Evolutionary conservation across 2,329 filamentous ascomycete species (phyloP), one percentile per base, ranked within the genome.

Genomic region (Cercospora canescens): DNA sequence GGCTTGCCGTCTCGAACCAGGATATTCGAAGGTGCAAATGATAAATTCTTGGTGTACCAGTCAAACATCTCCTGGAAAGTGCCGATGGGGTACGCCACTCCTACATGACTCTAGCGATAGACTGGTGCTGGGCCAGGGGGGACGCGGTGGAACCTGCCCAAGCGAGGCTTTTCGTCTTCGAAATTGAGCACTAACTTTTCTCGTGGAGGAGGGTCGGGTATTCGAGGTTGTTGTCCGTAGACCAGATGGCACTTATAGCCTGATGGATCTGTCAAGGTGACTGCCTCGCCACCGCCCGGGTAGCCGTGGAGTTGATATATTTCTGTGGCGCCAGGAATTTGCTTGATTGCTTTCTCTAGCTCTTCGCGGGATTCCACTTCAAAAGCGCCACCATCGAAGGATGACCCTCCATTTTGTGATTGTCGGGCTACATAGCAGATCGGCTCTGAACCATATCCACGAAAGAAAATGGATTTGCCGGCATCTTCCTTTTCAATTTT

Each of bases 111-210:
- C 39, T 18, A 45, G 39, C 39, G 39, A 21, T 21, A 45, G n/a
- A 85, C 80, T 0, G 81, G 81, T 0, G 83, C 82, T 1, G 83
- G 82, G 5, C 83, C 82, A 0, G 81, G 80, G 26, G 79, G 80
- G 70, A 80, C 80, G 30, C 79, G 77, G 45, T 80, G 77, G 72
- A 81, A 81, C 30, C 75, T 71, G 12, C 78, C 72, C 18, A 76
- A 70, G 37, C 79, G 70, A 7, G 77, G 77, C 67, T 81, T 81
- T 5, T 60, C 58, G 48, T 65, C 65, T 65, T 79, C 77, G 69
- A 76, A 72, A 64, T 81, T 81, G 56, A 76, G 61, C 37, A 77
- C 68, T 41, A 81, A 64, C 62, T 78, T 80, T 21, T 71, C 71
- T 30, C 21, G 24, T 55, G 26, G 48, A 26, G 28, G 21, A 9